Evolutionary conservation across 2,329 filamentous ascomycete species (phyloP), one percentile per base, ranked within the genome.

Genomic region (Colletotrichum liaoningense): DNA sequence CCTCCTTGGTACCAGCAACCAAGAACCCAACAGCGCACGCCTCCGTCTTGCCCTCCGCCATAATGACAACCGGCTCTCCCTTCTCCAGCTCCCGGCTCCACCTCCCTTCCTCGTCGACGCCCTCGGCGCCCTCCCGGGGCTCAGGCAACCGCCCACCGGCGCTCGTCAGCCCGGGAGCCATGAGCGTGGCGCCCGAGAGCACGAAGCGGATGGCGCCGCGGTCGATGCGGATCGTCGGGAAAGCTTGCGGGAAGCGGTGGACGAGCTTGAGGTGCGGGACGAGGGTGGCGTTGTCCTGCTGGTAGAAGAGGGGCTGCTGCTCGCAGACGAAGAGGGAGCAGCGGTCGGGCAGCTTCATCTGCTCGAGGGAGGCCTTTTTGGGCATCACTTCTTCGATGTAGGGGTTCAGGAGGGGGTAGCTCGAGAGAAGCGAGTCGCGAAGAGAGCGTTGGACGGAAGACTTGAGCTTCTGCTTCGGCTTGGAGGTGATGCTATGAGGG

Each of bases 191-290:
- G 57, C 97, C 97, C 1, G 92, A 94, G 1, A 99, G 90, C 30
- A 99, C 96, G 85, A 99, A 99, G 74, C 97, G 94, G 80, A 99
- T 98, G 5, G 97, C 97, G 75, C 97, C 97, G 63, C 97, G 91
- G 83, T 99, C 97, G 82, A 98, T 97, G 72, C 95, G 93, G 71
- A 99, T 88, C 65, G 91, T 93, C 22, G 94, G 92, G 82, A 99
- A 96, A 72, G 91, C 93, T 77, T 91, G 86, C 11, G 97, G 97
- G 86, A 96, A 98, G 78, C 93, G 90, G 87, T 99, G 97, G 49
- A 99, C 91, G 79, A 98, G 91, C 60, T 90, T 90, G 14, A 99
- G 92, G 83, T 98, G 97, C 1, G 97, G 97, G 72, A 98, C 89
- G 69, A 98, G 89, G 3, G 92, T 90, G 78, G 93, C 90, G 80